These are phyloP conservation scores for Mycena vitilis DNA, from an alignment of 768 basidiomycete genomes.

Conservation along the genomic window DNA sequence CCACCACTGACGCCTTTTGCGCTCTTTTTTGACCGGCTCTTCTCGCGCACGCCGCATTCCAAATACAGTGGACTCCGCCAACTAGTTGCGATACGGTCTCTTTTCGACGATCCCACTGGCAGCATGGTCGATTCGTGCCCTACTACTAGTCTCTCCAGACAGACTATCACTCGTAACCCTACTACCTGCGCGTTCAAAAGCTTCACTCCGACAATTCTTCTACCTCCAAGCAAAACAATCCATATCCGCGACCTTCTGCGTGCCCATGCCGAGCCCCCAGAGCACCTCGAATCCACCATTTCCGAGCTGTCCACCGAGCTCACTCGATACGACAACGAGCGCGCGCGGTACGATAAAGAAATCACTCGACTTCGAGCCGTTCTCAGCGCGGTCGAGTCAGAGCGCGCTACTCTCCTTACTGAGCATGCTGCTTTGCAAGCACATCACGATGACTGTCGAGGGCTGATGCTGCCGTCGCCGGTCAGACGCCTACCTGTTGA, in stretches of 20 bases:
- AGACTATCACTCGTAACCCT: no score
- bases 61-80: no score
- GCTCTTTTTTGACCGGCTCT: no score
- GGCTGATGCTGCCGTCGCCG: constrained; percentile 23
- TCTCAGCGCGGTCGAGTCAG: constrained; percentile 13
- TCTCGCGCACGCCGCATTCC: no score
- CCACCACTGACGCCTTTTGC: no score
- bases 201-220: constrained; percentile 25
- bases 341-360: constrained; percentile 24
- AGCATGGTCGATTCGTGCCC: constrained; percentile 23
- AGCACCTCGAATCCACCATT: constrained; percentile 25
- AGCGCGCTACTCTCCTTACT: constrained; percentile 15
- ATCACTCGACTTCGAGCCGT: constrained; percentile 19
- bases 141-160: no score
- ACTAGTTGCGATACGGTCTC: no score
- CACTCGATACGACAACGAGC: constrained; percentile 26
- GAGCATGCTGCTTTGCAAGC: constrained; percentile 21
- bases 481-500: constrained; percentile 26
- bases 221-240: constrained; percentile 15
- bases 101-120: neutral
- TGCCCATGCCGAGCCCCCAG: constrained; percentile 27
- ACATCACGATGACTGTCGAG: constrained; percentile 17
- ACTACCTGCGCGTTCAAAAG: constrained; percentile 26
- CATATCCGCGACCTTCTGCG: constrained; percentile 21
- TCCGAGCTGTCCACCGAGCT: constrained; percentile 28